Evolutionary conservation across 1,284 basidiomycete genomes (phyloP), one percentile per base, ranked within the genome.

Genomic region (Leccinum holopus): DNA sequence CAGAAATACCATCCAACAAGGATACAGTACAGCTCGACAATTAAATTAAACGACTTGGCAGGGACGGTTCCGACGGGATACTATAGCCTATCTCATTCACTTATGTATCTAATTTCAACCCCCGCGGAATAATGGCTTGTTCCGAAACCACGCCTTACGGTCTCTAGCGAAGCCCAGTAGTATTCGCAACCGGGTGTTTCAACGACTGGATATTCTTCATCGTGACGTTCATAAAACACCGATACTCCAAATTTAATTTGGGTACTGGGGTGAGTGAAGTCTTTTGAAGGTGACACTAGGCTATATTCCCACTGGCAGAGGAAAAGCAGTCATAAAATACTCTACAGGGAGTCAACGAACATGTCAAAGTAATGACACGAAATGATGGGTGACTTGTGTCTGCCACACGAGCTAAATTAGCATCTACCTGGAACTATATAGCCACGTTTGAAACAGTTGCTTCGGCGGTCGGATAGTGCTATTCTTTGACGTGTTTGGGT

Each of bases 311-410:
- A 39, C n/a, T n/a, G n/a, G n/a, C n/a, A n/a, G 39, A 39, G 39
- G 14, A 39, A 39, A 39, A 47, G n/a, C n/a, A 1, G 10, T 41
- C 39, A 18, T 47, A 18, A 44, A 47, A 47, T 18, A 18, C 9
- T 47, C 41, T 44, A 44, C n/a, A 39, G 11, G 39, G 5, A 16
- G 39, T n/a, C 39, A 41, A 41, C 39, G 44, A 28, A 56, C 58
- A 59, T 12, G 63, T 41, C 18, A 62, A 63, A 66, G 61, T 41
- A 59, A 67, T 47, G 28, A 7, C 25, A 62, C 64, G 54, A 37
- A 37, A 37, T 37, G 35, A 37, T 14, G 35, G 35, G 12, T 37
- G 35, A 37, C 12, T 37, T 37, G 35, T 37, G 35, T 14, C 35
- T 66, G 65, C 63, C 25, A 51, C 44, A 51, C 37, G 59, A 59